Evolutionary conservation across 2,329 filamentous ascomycete species (phyloP).

Genomic region (Microcyclospora tardicrescens): DNA sequence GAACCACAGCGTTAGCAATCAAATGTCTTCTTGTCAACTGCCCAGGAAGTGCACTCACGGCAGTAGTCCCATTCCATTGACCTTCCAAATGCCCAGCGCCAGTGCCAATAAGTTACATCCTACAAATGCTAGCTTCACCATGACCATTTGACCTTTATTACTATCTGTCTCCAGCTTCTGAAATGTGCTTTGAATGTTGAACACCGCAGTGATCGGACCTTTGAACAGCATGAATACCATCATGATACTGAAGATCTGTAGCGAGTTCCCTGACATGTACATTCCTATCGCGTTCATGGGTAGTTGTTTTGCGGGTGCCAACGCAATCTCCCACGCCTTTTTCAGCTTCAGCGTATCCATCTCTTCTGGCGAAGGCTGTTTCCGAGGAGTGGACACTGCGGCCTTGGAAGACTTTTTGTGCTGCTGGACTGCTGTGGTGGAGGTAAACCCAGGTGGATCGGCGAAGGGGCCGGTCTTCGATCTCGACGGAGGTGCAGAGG

Average conservation of each 20-base stretch:
- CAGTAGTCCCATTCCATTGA: conserved; percentile 89
- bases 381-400: conserved; percentile 37
- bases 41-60: conserved; percentile 47
- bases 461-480: conserved; percentile 55
- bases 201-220: conserved; percentile 73
- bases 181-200: conserved; percentile 78
- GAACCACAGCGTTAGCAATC: conserved; percentile 11
- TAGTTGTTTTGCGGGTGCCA: conserved; percentile 83
- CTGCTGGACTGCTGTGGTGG: conserved; percentile 21
- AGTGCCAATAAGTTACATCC: conserved; percentile 74
- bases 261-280: conserved; percentile 98
- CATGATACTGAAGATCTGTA: conserved; percentile 99
- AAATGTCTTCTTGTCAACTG: neutral
- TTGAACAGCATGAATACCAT: conserved; percentile 99
- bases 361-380: conserved; percentile 63
- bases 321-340: conserved; percentile 95
- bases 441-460: conserved; percentile 76
- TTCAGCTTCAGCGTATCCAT: conserved; percentile 95
- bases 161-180: conserved; percentile 75
- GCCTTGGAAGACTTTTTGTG: conserved; percentile 10
- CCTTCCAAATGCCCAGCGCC: conserved; percentile 84
- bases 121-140: conserved; percentile 80
- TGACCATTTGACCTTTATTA: conserved; percentile 58
- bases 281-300: conserved; percentile 99
- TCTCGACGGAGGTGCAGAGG: conserved; percentile 52